Evolutionary conservation across 345 rosid genomes (phyloP), one percentile per base, ranked within the genome.

Genomic region (Trapa incisa): DNA sequence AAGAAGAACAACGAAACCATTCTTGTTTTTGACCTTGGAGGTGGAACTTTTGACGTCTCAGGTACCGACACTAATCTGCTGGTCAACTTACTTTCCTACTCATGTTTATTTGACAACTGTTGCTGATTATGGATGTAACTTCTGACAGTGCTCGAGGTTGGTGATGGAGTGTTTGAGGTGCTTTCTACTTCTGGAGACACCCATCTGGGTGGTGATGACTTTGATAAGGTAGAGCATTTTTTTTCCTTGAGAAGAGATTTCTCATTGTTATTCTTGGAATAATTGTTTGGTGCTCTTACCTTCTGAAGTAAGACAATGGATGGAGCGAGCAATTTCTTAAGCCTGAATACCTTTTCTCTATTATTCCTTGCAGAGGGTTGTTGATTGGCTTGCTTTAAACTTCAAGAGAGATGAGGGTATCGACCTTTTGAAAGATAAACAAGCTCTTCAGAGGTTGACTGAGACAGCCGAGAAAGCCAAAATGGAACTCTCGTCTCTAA

Each of bases 91-190:
- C 41, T 9, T 45, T 37, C 32, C 29, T 9, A 0, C 5, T 37
- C 50, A n/a, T 32, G 2, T 64, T 5, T 29, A 39, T 39, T 39
- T 6, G n/a, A 32, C 42, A 39, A 39, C 29, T 39, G 42, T 39
- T 39, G 42, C 43, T 64, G 4, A 62, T 16, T 36, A 37, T 62
- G 36, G 61, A 6, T 17, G 6, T 37, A 1, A 14, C 74, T 67
- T n/a, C 11, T 39, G 42, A 39, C 77, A 93, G 98, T 93, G 65
- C 98, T 93, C 56, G 98, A 93, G 84, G 98, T 93, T 64, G 98
- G 98, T 84, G 98, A 90, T 77, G 98, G 98, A 72, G 98, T 93
- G 50, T 93, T 93, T 77, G 98, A 93, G 76, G 98, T 93, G 75
- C 91, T 93, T 8, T 93, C 99, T 41, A 90, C 99, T 36, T 90